Percentiles rank a stretch among this genome's conserved stretches.
Evolutionary conservation across 805 yeast species (phyloP).

Genomic region (Metschnikowia hibisci): DNA sequence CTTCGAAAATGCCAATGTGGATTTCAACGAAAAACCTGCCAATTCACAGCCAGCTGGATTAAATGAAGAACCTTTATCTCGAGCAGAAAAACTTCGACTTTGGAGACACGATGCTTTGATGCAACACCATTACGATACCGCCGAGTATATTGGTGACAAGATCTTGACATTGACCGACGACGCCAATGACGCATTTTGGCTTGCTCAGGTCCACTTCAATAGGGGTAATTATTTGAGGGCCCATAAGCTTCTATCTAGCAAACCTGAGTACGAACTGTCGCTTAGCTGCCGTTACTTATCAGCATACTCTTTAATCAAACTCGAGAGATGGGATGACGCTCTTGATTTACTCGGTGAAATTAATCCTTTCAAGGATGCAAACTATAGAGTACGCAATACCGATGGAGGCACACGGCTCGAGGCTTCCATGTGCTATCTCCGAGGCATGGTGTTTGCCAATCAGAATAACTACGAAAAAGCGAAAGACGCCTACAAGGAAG

Average conservation of each 20-base stretch:
- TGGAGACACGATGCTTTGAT: constrained; percentile 93
- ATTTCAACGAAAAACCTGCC: constrained; percentile 8
- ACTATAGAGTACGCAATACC: constrained; percentile 41
- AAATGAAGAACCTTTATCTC: constrained; percentile 50
- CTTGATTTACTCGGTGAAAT: constrained; percentile 78
- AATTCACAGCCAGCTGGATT: not conserved
- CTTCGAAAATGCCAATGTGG: constrained; percentile 19
- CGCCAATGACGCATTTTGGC: constrained; percentile 93
- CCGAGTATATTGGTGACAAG: constrained; percentile 89
- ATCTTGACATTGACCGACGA: constrained; percentile 79
- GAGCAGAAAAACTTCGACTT: constrained; percentile 77
- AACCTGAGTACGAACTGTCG: constrained; percentile 50
- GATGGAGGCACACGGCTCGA: constrained; percentile 88
- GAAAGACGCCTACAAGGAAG: constrained; percentile 81
- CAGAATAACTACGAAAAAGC: constrained; percentile 84
- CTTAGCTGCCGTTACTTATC: constrained; percentile 79
- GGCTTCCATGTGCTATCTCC: constrained; percentile 77
- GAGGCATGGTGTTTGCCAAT: constrained; percentile 80
- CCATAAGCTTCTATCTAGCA: constrained; percentile 58
- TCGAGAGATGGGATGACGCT: constrained; percentile 85
- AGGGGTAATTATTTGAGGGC: constrained; percentile 79
- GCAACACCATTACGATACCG: constrained; percentile 89
- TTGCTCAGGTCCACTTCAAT: constrained; percentile 82
- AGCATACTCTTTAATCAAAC: constrained; percentile 65
- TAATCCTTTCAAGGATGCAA: constrained; percentile 60